Conservation (phyloP, 306 rosid species). For the Ormosia emarginata region DNA sequence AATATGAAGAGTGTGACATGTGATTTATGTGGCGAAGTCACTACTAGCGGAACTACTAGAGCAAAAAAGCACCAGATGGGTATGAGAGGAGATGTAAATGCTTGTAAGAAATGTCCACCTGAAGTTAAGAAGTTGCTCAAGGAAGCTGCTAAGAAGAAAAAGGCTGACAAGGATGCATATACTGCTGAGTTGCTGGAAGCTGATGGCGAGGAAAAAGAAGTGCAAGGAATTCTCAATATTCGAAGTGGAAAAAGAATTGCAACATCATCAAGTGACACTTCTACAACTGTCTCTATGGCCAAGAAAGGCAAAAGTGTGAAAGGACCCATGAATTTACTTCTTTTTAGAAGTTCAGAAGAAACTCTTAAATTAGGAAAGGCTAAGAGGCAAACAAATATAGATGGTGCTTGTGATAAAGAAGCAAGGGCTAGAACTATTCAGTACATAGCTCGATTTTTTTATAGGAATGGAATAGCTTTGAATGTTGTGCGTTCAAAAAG, state of each 20-base stretch:
- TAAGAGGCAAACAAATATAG: no score
- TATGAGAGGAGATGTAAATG: background rate
- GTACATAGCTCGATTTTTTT: no score
- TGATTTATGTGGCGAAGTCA: background rate
- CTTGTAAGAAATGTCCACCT: background rate
- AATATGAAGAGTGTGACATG: background rate
- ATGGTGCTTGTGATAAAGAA: no score
- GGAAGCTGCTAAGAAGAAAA: no score
- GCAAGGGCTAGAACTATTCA: no score
- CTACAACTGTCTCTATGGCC: background rate
- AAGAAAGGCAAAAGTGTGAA: no score
- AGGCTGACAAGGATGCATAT: no score
- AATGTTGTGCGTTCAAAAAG: background rate
- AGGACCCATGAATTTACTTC: no score
- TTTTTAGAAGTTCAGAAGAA: no score
- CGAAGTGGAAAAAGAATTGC: background rate
- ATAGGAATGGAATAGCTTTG: no score
- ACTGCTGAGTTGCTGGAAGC: background rate
- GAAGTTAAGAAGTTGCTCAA: background rate
- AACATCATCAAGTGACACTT: background rate
- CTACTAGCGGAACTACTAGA: background rate
- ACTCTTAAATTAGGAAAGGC: no score
- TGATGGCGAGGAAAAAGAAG: background rate
- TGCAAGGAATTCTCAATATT: background rate
- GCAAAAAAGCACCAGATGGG: no score